A percentile compares a stretch with the other conserved stretches of the same genome.
Conservation (phyloP, 163 green algal genomes). For the Scenedesmus sp. region DNA sequence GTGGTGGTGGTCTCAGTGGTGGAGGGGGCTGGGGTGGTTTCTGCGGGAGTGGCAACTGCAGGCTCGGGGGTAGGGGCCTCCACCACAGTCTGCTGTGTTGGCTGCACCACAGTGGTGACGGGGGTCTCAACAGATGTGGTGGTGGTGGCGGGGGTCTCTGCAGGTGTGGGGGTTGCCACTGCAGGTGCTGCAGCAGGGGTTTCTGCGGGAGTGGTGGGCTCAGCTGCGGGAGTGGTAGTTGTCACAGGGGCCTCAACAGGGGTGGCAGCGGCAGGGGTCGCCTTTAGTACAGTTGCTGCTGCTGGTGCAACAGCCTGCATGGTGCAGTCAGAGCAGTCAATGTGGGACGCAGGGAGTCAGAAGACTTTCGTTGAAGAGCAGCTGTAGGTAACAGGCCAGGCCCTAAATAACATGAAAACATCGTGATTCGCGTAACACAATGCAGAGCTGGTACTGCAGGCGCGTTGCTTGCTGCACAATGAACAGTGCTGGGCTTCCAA, state of each 20-base stretch:
- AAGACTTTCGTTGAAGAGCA: neutral
- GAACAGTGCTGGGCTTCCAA: neutral
- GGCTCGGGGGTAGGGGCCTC: neutral
- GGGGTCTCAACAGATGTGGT: neutral
- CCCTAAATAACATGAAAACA: neutral
- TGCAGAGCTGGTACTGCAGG: neutral
- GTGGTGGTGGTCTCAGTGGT: neutral
- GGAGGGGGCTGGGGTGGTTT: neutral
- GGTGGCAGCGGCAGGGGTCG: neutral
- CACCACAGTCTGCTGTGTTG: neutral
- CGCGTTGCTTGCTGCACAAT: neutral
- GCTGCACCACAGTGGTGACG: neutral
- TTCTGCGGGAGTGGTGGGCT: neutral
- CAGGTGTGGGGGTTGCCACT: neutral
- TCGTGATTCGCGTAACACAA: no score
- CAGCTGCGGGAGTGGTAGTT: no score
- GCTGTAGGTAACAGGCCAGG: no score
- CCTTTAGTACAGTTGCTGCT: neutral
- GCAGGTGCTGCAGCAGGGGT: neutral
- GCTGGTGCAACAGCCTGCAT: neutral
- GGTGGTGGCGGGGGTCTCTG: no score
- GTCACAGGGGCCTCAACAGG: neutral
- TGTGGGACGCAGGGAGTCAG: neutral
- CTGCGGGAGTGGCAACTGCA: neutral
- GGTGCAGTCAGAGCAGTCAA: neutral